Base-by-base conservation (phyloP, 176 grass and related monocot genomes). In the Urochloa ruziziensis region DNA sequence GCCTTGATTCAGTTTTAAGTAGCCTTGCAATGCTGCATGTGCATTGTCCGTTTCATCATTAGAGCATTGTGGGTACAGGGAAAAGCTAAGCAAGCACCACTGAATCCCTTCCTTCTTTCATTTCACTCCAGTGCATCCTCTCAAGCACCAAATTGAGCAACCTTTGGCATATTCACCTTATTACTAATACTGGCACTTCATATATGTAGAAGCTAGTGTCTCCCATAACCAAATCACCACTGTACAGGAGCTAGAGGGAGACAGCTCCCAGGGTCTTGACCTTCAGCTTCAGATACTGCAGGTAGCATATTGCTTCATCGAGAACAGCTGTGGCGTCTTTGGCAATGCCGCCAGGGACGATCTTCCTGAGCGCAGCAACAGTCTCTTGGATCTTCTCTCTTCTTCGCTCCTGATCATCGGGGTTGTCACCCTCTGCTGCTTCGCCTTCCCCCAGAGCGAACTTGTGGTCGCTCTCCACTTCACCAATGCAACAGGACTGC, bases 291-390 rank as follows among this genome's bases (percentile, higher is more conserved):
- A 98, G 87, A 58, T 91, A 93, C 67, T 93, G 92, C 80, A 98
- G 71, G 84, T 98, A 98, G 83, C 79, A 86, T 48, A 98, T 98
- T 39, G 96, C 96, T 77, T 98, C 96, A n/a, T 98, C 93, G 1
- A 98, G 86, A 75, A 98, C 90, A 40, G 91, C 83, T 6, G 91
- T 90, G 14, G 96, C 91, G 48, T 95, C 96, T 75, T 95, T 91
- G 30, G 91, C 84, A 4, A 82, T 84, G 35, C 91, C 92, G 11
- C 96, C 91, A 37, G 96, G 96, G n/a, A 98, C 92, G 14, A 98
- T 95, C 34, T 85, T 92, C 75, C 93, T 79, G 52, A 98, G 85
- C 29, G 94, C 77, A 17, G 91, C 73, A 33, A 98, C 93, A 43
- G 96, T 98, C 79, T 95, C 91, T 81, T 91, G 93, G 62, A 98